A percentile compares a stretch with the other conserved stretches of the same genome.
Evolutionary conservation across 192 early-diverging fungal species (phyloP).

Genomic region (Phycomyces blakesleeanus): DNA sequence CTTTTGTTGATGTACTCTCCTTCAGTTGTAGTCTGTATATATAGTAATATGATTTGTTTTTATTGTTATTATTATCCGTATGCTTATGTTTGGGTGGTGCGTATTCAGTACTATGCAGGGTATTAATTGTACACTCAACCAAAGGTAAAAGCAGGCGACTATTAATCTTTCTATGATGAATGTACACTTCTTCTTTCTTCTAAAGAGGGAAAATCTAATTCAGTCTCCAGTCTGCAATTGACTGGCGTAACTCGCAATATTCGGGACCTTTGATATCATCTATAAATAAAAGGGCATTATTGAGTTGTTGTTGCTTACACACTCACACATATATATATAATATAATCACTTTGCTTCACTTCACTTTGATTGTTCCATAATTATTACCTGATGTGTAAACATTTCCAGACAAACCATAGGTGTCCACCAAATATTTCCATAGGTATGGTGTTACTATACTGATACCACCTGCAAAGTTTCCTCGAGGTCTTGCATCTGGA

Average conservation of each 20-base stretch:
- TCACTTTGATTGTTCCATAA: no score
- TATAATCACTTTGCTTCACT: no score
- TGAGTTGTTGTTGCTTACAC: no score
- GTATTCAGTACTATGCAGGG: no score
- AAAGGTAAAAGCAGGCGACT: neutral
- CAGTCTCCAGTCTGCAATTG: constrained; percentile 12
- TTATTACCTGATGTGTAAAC: constrained; percentile 27
- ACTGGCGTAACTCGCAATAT: constrained; percentile 7
- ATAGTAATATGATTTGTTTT: no score
- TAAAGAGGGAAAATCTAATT: neutral
- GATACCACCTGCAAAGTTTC: constrained; percentile 29
- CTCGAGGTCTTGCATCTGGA: constrained; percentile 20
- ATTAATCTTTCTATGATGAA: neutral
- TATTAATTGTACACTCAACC: no score
- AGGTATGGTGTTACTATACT: constrained; percentile 23
- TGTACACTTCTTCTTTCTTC: neutral
- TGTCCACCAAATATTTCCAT: constrained; percentile 26
- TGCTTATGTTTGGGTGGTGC: no score
- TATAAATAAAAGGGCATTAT: no score
- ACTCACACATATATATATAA: no score
- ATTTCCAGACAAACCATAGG: constrained; percentile 23
- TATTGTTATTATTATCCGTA: no score
- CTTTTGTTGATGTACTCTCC: no score
- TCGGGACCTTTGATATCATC: constrained; percentile 14
- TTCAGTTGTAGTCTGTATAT: no score